Percentiles rank a stretch among this genome's conserved stretches.
Evolutionary conservation across 176 grass and related monocot genomes (phyloP).

Genomic region (Oryza nivara): DNA sequence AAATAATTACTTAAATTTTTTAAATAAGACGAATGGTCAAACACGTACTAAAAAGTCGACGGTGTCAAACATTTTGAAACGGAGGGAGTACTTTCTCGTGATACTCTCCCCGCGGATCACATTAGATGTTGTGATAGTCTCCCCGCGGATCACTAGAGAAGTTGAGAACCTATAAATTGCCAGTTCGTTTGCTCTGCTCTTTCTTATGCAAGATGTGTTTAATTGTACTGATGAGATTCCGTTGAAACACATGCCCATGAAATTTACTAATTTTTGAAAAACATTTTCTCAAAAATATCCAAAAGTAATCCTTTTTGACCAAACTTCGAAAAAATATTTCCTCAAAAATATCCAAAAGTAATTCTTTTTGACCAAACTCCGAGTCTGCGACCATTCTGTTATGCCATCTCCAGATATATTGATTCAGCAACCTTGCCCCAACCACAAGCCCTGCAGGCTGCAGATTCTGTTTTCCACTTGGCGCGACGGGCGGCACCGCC

Average conservation of each 20-base stretch:
- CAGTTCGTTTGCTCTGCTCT: background rate
- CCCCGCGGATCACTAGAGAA: background rate
- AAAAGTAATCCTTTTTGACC: background rate
- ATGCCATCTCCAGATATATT: background rate
- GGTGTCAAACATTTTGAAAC: no score
- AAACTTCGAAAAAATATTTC: background rate
- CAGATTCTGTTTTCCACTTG: constrained; percentile 33
- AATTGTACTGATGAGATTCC: background rate
- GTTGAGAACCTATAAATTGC: background rate
- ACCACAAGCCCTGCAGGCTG: background rate
- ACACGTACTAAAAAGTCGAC: no score
- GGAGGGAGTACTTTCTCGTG: background rate
- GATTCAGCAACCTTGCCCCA: background rate
- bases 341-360: background rate
- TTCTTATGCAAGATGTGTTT: background rate
- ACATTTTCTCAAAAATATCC: background rate
- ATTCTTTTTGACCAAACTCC: background rate
- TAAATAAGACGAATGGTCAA: no score
- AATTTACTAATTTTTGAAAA: background rate
- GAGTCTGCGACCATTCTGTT: no score
- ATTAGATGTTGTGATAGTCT: background rate
- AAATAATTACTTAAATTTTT: no score
- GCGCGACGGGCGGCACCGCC: background rate
- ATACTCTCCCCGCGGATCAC: background rate
- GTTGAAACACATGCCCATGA: background rate